phyloP scores from a whole-genome alignment of 176 grass and related monocot genomes.

The Carex scoparia region DNA sequence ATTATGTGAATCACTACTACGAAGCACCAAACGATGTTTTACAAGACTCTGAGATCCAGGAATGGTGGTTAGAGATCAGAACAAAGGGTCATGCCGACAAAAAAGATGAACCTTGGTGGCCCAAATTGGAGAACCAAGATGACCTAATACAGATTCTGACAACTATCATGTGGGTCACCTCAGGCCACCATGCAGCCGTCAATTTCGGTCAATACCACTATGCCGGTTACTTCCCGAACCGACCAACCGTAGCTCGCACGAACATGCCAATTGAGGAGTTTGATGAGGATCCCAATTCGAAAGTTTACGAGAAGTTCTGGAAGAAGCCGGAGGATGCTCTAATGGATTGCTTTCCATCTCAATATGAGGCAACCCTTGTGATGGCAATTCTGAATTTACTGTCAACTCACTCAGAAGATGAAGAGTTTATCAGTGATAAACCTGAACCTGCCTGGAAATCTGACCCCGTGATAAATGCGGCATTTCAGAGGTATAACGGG shows the following conservation, averaged over 20 bases:
- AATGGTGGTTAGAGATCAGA: conserved; percentile 64
- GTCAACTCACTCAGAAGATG: conserved; percentile 46
- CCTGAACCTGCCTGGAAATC: conserved; percentile 24
- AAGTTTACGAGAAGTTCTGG: conserved; percentile 14
- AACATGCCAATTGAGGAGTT: conserved; percentile 33
- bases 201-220: conserved; percentile 70
- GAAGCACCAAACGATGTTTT: background rate
- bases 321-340: conserved; percentile 27
- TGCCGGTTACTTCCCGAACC: conserved; percentile 66
- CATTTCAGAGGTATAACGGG: conserved; percentile 34
- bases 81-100: conserved; percentile 58
- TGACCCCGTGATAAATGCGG: conserved; percentile 4
- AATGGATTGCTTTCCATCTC: conserved; percentile 39
- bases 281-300: conserved; percentile 21
- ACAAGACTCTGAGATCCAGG: conserved; percentile 50
- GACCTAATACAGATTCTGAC: conserved; percentile 34
- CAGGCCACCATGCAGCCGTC: conserved; percentile 60
- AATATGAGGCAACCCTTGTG: conserved; percentile 17
- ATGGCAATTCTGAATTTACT: conserved; percentile 36
- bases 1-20: conserved; percentile 49
- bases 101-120: conserved; percentile 62
- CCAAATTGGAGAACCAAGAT: conserved; percentile 30
- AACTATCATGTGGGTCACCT: conserved; percentile 58
- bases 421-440: conserved; percentile 52
- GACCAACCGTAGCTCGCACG: conserved; percentile 39